These are phyloP conservation scores for Solanum sitiens DNA, from an alignment of 257 asterid genomes.

Conservation along the genomic window DNA sequence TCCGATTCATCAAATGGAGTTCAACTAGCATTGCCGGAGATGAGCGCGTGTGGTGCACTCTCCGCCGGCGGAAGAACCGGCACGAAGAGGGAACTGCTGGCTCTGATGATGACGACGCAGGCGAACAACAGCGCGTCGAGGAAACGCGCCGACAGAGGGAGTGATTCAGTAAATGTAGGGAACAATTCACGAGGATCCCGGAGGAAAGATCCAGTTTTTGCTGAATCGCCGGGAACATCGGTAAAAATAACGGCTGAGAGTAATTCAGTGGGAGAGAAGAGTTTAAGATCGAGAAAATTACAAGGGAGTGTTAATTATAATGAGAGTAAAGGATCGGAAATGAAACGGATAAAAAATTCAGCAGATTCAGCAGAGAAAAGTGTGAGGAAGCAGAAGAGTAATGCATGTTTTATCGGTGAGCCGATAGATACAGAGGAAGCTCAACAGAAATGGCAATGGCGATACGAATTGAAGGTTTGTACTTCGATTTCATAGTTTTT, in stretches of 20 bases:
- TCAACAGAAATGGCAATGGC: constrained; percentile 66
- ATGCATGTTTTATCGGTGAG: constrained; percentile 44
- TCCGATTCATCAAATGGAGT: background rate
- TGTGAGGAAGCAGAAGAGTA: constrained; percentile 4
- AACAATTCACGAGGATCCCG: background rate
- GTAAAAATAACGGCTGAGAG: background rate
- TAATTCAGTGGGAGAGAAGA: constrained; percentile 19
- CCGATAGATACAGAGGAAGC: constrained; percentile 73
- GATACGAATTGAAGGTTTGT: constrained; percentile 80
- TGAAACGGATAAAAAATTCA: background rate
- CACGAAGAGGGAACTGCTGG: background rate
- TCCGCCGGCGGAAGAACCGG: background rate
- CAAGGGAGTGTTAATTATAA: constrained; percentile 1
- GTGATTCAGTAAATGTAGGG: background rate
- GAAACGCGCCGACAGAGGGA: background rate
- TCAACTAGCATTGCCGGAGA: constrained; percentile 13
- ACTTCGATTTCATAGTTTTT: background rate
- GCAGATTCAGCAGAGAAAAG: background rate
- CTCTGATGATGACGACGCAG: background rate
- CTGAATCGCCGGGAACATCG: background rate
- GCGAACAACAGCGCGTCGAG: background rate
- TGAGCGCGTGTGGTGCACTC: background rate
- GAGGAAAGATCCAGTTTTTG: background rate
- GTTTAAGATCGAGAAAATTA: constrained; percentile 38
- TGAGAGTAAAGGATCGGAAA: background rate